Base-by-base conservation (phyloP, 2,329 filamentous ascomycete genomes). In the Mariannaea elegans region DNA sequence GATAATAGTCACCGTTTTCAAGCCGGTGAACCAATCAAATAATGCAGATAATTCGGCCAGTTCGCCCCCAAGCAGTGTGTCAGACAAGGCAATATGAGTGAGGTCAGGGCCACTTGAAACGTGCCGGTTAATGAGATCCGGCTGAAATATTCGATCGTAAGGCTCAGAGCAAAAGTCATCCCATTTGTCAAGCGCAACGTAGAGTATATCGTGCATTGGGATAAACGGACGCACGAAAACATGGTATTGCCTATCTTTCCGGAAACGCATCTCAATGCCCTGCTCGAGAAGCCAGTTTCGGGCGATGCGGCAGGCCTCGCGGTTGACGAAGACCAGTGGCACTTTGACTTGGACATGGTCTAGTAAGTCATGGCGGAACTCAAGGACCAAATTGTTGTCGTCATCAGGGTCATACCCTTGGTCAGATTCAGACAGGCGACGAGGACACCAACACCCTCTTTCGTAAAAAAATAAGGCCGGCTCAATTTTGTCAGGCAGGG, bases 141-240 rank as follows among this genome's bases (percentile, higher is more conserved):
- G 31, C 4, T 62, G 13, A 9, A 24, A 47, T 5, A 24, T 9
- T 2, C 45, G 45, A 1, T 56, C 7, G 3, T 4, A 0, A 13
- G 48, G 31, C 7, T 64, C 57, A 0, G 1, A 1, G 13, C 45
- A 29, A 1, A 46, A 39, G 0, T 9, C 51, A 0, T 19, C 9
- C 3, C 61, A n/a, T 1, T 39, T 54, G 3, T 47, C 23, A 2
- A 10, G n/a, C 2, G 63, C 9, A 6, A 69, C 10, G 4, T 61
- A 69, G 0, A 67, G 12, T 7, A 36, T 13, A 10, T 67, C 66
- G 3, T 1, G 21, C 0, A 21, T 3, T 0, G 24, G 24, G 1
- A 62, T 21, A 34, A 67, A 63, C 3, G 8, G 46, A 10, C 65
- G 59, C 19, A 29, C 27, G n/a, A 65, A 52, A 10, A 58, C 6